Evolutionary conservation across 2,329 filamentous ascomycete species (phyloP).

Genomic region (Canariomyces notabilis): DNA sequence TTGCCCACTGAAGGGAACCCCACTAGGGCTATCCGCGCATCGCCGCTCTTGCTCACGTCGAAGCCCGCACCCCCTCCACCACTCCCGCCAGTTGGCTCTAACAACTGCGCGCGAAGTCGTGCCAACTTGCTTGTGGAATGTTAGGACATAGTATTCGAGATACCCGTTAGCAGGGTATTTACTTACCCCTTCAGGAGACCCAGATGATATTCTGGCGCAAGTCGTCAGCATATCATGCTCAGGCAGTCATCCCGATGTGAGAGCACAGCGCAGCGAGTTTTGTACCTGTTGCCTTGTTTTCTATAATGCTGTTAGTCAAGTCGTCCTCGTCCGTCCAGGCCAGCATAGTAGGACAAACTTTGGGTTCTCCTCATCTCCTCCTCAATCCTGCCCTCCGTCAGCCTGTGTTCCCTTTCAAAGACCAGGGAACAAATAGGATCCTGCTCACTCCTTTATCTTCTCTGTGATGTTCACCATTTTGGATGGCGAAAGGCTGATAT

Average conservation of each 20-base stretch:
- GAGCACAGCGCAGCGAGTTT: too few species aligned
- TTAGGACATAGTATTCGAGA: neutral
- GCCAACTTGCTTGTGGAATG: conserved; percentile 73
- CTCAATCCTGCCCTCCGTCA: conserved; percentile 71
- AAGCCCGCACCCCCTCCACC: conserved; percentile 78
- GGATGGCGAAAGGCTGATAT: conserved; percentile 22
- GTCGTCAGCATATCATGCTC: neutral
- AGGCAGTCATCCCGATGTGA: neutral
- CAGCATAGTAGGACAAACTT: conserved; percentile 55
- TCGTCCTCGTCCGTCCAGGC: neutral
- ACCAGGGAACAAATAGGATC: too few species aligned
- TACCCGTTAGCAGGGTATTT: conserved; percentile 5
- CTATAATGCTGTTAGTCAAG: conserved; percentile 43
- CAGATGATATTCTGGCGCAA: conserved; percentile 80
- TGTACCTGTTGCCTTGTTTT: conserved; percentile 98
- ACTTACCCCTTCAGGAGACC: conserved; percentile 91
- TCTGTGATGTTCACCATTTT: conserved; percentile 99
- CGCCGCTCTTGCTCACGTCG: conserved; percentile 91
- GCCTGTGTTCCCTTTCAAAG: neutral
- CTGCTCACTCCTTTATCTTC: conserved; percentile 93
- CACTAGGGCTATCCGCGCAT: conserved; percentile 93
- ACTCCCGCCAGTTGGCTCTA: conserved; percentile 82
- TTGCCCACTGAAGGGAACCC: conserved; percentile 99
- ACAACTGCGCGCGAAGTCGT: conserved; percentile 84
- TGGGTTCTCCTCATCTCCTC: conserved; percentile 99